Evolutionary conservation across 371 early-diverging fungal species (phyloP).

Genomic region (Mortierella sp.): DNA sequence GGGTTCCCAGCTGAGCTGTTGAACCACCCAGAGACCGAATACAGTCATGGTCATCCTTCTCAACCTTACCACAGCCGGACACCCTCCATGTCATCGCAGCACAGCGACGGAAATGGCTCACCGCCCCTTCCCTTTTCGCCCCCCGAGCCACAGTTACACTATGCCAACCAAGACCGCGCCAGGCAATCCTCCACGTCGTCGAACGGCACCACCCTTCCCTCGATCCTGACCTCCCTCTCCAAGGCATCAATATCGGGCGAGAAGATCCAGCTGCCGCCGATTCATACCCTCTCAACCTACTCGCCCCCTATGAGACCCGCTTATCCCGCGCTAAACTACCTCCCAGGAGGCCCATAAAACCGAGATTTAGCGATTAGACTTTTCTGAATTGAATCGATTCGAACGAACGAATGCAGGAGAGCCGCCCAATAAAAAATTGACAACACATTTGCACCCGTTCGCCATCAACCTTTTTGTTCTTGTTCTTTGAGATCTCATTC

Average conservation of each 20-base stretch:
- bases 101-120: slow-evolving; percentile 43
- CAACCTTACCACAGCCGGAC: slow-evolving; percentile 38
- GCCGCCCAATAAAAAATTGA: too few relatives aligned
- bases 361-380: too few relatives aligned
- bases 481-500: too few relatives aligned
- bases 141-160: slow-evolving; percentile 8
- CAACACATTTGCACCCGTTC: too few relatives aligned
- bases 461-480: too few relatives aligned
- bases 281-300: slow-evolving; percentile 37
- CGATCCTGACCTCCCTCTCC: slow-evolving; percentile 21
- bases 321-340: neutral
- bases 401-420: too few relatives aligned
- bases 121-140: slow-evolving; percentile 46
- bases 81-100: slow-evolving; percentile 52
- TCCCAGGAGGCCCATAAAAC: neutral
- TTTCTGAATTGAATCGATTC: too few relatives aligned
- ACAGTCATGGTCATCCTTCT: slow-evolving; percentile 3
- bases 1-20: slow-evolving; percentile 20
- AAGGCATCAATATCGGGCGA: slow-evolving; percentile 7
- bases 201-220: slow-evolving; percentile 7
- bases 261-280: slow-evolving; percentile 45
- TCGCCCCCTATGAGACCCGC: slow-evolving; percentile 11
- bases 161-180: too few relatives aligned
- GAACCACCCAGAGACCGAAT: slow-evolving; percentile 35
- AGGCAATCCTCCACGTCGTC: slow-evolving; percentile 2